phyloP scores from a whole-genome alignment of 257 asterid species.

The Ajuga chamaepitys region DNA sequence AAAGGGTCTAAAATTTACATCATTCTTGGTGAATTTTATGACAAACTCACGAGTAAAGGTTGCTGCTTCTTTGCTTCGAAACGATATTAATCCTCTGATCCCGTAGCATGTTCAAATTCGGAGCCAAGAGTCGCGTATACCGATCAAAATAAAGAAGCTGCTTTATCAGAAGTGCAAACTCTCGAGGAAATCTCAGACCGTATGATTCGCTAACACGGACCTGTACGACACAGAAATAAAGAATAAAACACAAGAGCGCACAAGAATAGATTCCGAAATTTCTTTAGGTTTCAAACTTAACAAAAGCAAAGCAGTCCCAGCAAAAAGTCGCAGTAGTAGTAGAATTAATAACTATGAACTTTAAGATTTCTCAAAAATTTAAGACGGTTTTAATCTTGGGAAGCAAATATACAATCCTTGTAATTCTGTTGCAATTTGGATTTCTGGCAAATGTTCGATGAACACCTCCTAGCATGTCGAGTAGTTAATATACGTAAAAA shows the following conservation, averaged over 20 bases:
- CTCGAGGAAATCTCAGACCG: constrained; percentile 91
- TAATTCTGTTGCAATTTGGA: too few species aligned
- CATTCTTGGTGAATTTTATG: neutral
- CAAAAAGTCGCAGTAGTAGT: neutral
- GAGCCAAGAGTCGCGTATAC: constrained; percentile 85
- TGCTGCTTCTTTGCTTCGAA: constrained; percentile 41
- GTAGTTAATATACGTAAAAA: too few species aligned
- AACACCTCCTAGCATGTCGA: too few species aligned
- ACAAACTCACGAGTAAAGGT: constrained; percentile 25
- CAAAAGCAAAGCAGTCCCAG: neutral
- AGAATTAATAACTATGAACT: too few species aligned
- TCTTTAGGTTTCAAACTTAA: too few species aligned
- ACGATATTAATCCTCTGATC: constrained; percentile 82
- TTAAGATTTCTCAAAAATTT: too few species aligned
- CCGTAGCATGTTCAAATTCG: constrained; percentile 87
- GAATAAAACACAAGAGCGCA: neutral
- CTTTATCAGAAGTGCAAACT: constrained; percentile 94
- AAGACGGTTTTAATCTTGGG: too few species aligned
- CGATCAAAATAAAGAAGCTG: constrained; percentile 96
- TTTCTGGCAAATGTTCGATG: too few species aligned
- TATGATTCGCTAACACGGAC: constrained; percentile 94
- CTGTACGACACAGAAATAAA: constrained; percentile 23
- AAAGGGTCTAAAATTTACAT: too few species aligned
- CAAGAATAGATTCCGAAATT: too few species aligned
- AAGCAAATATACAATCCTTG: too few species aligned